phyloP scores from a whole-genome alignment of 164 flowering plant genomes.

The Liriodendron chinense region DNA sequence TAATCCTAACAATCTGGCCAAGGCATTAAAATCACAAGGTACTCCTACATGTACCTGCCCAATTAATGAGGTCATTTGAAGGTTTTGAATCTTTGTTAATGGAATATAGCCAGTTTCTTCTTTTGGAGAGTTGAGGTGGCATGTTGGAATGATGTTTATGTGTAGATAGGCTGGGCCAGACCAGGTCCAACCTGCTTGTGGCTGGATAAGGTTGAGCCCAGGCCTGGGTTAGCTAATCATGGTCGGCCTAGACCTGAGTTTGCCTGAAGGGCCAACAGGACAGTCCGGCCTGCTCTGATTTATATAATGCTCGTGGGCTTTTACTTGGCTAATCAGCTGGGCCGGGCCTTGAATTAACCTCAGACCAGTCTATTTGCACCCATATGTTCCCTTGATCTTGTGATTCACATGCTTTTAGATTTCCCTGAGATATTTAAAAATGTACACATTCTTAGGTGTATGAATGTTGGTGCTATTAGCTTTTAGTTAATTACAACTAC shows the following conservation, averaged over 20 bases:
- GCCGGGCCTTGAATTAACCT: not conserved
- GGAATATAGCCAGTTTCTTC: not conserved
- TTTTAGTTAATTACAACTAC: no score
- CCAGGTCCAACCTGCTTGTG: not conserved
- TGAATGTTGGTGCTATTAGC: not conserved
- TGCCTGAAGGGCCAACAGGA: not conserved
- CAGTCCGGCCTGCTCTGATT: not conserved
- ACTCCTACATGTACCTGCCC: not conserved
- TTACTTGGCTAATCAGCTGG: not conserved
- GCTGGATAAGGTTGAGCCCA: not conserved
- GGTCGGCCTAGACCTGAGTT: not conserved
- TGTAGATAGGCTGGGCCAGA: not conserved
- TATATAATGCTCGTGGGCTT: not conserved
- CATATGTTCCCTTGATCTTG: not conserved
- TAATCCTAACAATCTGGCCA: slow-evolving; percentile 52
- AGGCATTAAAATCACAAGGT: slow-evolving; percentile 73
- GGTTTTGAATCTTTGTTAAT: not conserved
- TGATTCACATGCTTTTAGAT: not conserved
- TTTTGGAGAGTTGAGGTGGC: not conserved
- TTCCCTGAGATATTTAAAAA: not conserved
- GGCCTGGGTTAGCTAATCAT: no score
- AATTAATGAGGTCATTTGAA: not conserved
- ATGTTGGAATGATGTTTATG: not conserved
- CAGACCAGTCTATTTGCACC: not conserved
- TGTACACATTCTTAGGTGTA: not conserved